phyloP scores from a whole-genome alignment of 345 rosid species.

The Heritiera fomes region DNA sequence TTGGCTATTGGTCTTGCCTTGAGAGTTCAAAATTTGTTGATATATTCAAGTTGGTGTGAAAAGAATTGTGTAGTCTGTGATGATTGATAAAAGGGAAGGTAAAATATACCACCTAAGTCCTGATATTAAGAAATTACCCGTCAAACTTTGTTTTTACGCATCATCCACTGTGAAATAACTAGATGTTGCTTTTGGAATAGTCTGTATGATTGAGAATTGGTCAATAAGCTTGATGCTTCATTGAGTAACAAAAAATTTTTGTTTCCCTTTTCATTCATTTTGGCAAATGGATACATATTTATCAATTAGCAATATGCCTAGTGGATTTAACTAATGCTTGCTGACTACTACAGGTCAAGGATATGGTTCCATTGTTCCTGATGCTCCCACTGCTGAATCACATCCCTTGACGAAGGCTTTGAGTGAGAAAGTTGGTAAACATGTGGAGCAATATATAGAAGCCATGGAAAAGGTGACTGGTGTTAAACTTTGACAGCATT shows the following conservation, averaged over 20 bases:
- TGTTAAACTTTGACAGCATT: conserved; percentile 7
- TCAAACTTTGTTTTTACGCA: background rate
- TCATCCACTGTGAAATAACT: background rate
- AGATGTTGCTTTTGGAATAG: no score
- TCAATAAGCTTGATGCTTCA: background rate
- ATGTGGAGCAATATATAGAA: conserved; percentile 67
- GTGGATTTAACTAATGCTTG: conserved; percentile 19
- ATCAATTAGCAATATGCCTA: background rate
- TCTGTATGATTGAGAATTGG: background rate
- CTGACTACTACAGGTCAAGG: conserved; percentile 53
- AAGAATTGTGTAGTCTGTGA: conserved; percentile 1
- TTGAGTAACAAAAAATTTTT: background rate
- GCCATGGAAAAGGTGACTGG: conserved; percentile 84
- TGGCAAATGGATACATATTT: background rate
- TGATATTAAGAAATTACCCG: background rate
- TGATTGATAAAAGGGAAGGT: background rate
- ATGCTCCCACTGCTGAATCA: conserved; percentile 74
- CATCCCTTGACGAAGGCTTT: conserved; percentile 58
- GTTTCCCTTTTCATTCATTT: background rate
- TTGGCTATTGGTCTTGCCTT: background rate
- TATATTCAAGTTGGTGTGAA: background rate
- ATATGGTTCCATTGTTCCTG: conserved; percentile 84
- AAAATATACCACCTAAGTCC: background rate
- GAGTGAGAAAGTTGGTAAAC: conserved; percentile 62
- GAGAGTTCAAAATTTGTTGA: background rate